Conservation (phyloP, 2,329 filamentous ascomycete species). For the Aureobasidium sp. region DNA sequence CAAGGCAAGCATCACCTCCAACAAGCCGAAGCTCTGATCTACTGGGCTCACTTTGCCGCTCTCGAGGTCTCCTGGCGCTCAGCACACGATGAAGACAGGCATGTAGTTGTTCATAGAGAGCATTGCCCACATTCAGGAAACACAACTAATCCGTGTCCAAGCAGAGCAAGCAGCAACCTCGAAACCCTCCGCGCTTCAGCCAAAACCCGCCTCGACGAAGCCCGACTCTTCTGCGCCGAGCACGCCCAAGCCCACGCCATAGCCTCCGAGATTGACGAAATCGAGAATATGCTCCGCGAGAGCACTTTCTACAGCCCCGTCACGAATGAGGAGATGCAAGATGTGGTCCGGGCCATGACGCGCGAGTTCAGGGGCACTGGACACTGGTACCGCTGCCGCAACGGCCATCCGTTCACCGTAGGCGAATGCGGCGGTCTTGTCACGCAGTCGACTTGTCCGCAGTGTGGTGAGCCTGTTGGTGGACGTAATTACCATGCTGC, state of each 20-base stretch:
- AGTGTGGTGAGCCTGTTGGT: constrained; percentile 54
- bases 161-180: not conserved
- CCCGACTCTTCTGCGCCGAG: constrained; percentile 24
- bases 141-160: not conserved
- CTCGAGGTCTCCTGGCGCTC: constrained; percentile 30
- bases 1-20: constrained; percentile 33
- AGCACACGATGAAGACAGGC: not conserved
- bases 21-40: constrained; percentile 47
- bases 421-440: constrained; percentile 46
- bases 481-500: constrained; percentile 32
- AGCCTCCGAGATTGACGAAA: constrained; percentile 41
- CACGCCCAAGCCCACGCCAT: constrained; percentile 31
- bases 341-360: constrained; percentile 44
- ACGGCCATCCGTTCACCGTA: constrained; percentile 44
- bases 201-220: constrained; percentile 24
- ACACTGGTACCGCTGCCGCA: constrained; percentile 55
- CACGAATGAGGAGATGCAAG: constrained; percentile 43
- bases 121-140: not conserved
- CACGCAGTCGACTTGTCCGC: constrained; percentile 59
- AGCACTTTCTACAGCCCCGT: constrained; percentile 42
- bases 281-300: constrained; percentile 40
- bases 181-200: constrained; percentile 19
- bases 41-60: constrained; percentile 43
- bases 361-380: constrained; percentile 40
- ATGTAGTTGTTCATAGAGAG: not conserved